Conservation (phyloP, 306 rosid species). For the Inga laurina region DNA sequence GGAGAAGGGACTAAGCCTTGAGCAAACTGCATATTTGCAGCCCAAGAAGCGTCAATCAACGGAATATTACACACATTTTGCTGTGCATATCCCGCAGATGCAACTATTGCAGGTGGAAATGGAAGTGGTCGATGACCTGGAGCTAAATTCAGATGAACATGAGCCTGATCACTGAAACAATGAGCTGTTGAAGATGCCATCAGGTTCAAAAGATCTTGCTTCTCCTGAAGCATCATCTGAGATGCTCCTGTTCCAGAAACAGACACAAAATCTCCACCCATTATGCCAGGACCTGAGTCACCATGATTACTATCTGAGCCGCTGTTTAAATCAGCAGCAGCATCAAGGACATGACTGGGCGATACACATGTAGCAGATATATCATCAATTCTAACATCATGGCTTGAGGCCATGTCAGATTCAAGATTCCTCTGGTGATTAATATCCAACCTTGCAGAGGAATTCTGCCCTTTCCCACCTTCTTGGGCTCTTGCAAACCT, state of each 20-base stretch:
- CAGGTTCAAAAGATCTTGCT: slow-evolving; percentile 77
- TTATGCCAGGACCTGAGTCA: slow-evolving; percentile 46
- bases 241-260: slow-evolving; percentile 46
- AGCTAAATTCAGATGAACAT: slow-evolving; percentile 57
- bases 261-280: slow-evolving; percentile 61
- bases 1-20: slow-evolving; percentile 62
- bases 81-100: slow-evolving; percentile 66
- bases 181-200: slow-evolving; percentile 58
- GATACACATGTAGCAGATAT: slow-evolving; percentile 38
- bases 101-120: slow-evolving; percentile 55
- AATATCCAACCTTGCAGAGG: slow-evolving; percentile 48
- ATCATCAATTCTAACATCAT: slow-evolving; percentile 46
- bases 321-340: slow-evolving; percentile 45
- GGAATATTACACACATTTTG: slow-evolving; percentile 70
- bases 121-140: slow-evolving; percentile 63
- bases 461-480: slow-evolving; percentile 47
- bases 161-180: slow-evolving; percentile 59
- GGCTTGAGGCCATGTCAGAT: slow-evolving; percentile 43
- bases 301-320: slow-evolving; percentile 51
- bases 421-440: slow-evolving; percentile 49
- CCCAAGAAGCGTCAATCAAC: slow-evolving; percentile 66
- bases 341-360: slow-evolving; percentile 44
- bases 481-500: slow-evolving; percentile 47
- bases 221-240: slow-evolving; percentile 78
- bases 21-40: slow-evolving; percentile 58